Conservation (phyloP, 192 early-diverging fungal genomes). For the Funneliformis geosporum region DNA sequence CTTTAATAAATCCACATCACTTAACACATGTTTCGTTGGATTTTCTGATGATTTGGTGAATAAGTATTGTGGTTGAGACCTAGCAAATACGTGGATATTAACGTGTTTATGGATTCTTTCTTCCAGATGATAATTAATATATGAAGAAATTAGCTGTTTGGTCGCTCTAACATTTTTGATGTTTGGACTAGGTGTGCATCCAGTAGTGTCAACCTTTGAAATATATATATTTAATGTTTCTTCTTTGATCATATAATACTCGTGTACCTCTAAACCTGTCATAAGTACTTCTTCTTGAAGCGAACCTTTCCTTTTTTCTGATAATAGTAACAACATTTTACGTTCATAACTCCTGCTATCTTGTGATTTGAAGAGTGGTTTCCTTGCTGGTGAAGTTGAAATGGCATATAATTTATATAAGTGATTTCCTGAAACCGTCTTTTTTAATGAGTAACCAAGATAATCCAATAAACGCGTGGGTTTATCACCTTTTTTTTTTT, state of each 20-base stretch:
- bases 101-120: not conserved
- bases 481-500: not conserved
- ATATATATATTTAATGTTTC: slow-evolving; percentile 17
- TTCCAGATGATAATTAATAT: slow-evolving; percentile 15
- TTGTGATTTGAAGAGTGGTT: not conserved
- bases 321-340: not conserved
- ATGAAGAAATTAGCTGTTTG: slow-evolving; percentile 15
- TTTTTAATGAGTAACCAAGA: not conserved
- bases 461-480: slow-evolving; percentile 1
- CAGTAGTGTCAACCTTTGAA: slow-evolving; percentile 33
- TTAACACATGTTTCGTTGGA: slow-evolving; percentile 59
- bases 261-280: slow-evolving; percentile 22
- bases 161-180: not conserved
- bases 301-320: not conserved
- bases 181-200: not conserved
- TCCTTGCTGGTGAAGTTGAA: not conserved
- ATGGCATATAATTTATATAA: not conserved
- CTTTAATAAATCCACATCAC: slow-evolving; percentile 63
- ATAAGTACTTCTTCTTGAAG: slow-evolving; percentile 7
- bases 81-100: slow-evolving; percentile 70
- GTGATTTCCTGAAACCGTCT: not conserved
- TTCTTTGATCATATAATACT: slow-evolving; percentile 12
- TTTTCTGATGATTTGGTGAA: slow-evolving; percentile 75
- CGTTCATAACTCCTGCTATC: not conserved
- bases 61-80: slow-evolving; percentile 84